These are phyloP conservation scores for Hirsutella minnesotensis DNA, from an alignment of 2,329 filamentous ascomycete species.

Conservation along the genomic window DNA sequence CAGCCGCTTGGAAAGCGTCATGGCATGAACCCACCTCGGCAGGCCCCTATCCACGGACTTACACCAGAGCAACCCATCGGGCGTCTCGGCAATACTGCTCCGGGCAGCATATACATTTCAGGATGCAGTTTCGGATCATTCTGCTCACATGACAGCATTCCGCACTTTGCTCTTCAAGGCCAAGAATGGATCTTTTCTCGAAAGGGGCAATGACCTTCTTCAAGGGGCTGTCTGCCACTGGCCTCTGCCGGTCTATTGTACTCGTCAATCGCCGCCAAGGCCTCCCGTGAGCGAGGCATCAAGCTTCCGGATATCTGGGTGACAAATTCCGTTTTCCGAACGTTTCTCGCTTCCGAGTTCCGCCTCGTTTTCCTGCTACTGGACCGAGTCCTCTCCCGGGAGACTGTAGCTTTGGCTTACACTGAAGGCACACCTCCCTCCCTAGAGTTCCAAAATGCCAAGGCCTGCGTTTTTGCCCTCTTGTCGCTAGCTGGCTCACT, in stretches of 20 bases:
- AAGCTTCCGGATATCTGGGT: conserved; percentile 24
- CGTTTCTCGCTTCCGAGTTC: conserved; percentile 20
- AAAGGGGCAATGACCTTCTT: conserved; percentile 23
- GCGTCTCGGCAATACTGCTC: conserved; percentile 3
- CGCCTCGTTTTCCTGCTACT: conserved; percentile 35
- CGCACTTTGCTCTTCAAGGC: conserved; percentile 34
- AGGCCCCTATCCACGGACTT: background rate
- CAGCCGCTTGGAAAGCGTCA: background rate
- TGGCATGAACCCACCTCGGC: background rate
- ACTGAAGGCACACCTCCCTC: conserved; percentile 3
- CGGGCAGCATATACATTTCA: conserved; percentile 31
- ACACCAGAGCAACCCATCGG: background rate
- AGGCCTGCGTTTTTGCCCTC: conserved; percentile 37
- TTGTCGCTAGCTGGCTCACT: conserved; percentile 20
- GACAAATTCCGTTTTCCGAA: conserved; percentile 12
- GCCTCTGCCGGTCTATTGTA: background rate
- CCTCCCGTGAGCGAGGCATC: background rate
- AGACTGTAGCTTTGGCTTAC: conserved; percentile 31
- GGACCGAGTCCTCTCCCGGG: conserved; percentile 31
- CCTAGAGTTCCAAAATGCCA: conserved; percentile 21
- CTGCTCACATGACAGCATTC: conserved; percentile 34
- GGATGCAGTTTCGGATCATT: conserved; percentile 34
- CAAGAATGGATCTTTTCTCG: conserved; percentile 34
- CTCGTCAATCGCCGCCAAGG: background rate
- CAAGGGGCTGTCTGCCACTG: conserved; percentile 2